phyloP scores from a whole-genome alignment of 1,284 basidiomycete species.

The Trichosporon faecale region DNA sequence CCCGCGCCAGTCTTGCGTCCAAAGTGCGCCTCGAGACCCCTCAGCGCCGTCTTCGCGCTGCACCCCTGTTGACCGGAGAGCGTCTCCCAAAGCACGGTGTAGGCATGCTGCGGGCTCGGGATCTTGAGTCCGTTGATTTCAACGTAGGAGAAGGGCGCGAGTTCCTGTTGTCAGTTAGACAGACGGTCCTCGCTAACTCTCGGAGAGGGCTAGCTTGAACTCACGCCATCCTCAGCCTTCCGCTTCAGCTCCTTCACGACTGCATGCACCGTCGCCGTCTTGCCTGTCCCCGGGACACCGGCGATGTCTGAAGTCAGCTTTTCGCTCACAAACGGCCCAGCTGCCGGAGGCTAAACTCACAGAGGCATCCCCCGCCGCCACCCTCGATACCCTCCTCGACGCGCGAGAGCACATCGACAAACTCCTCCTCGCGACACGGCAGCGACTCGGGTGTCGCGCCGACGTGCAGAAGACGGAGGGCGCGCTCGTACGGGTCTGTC shows the following conservation, averaged over 20 bases:
- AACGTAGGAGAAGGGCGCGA: slow-evolving; percentile 89
- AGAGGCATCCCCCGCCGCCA: slow-evolving; percentile 90
- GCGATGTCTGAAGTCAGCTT: slow-evolving; percentile 71
- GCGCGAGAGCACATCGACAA: slow-evolving; percentile 68
- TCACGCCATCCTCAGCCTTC: slow-evolving; percentile 73
- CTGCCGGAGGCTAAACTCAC: too few relatives aligned
- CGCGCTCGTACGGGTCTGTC: slow-evolving; percentile 72
- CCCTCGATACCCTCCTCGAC: slow-evolving; percentile 86
- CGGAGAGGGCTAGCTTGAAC: slow-evolving; percentile 30
- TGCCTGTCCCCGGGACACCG: slow-evolving; percentile 96
- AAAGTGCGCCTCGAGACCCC: slow-evolving; percentile 51
- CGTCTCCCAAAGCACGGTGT: slow-evolving; percentile 82
- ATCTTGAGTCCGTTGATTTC: slow-evolving; percentile 97
- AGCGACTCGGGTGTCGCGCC: slow-evolving; percentile 85
- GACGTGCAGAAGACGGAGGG: slow-evolving; percentile 87
- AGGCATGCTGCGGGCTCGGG: slow-evolving; percentile 82
- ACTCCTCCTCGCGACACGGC: slow-evolving; percentile 88
- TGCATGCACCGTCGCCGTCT: slow-evolving; percentile 95
- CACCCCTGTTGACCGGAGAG: slow-evolving; percentile 70
- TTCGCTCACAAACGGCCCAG: too few relatives aligned
- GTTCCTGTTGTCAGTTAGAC: slow-evolving; percentile 62
- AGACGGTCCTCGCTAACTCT: too few relatives aligned
- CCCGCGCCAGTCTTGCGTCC: slow-evolving; percentile 32
- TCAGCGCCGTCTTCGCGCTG: slow-evolving; percentile 50
- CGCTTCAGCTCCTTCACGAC: slow-evolving; percentile 82